A percentile compares a stretch with the other conserved stretches of the same genome.
phyloP scores from a whole-genome alignment of 306 rosid genomes.

The Argentina anserina region DNA sequence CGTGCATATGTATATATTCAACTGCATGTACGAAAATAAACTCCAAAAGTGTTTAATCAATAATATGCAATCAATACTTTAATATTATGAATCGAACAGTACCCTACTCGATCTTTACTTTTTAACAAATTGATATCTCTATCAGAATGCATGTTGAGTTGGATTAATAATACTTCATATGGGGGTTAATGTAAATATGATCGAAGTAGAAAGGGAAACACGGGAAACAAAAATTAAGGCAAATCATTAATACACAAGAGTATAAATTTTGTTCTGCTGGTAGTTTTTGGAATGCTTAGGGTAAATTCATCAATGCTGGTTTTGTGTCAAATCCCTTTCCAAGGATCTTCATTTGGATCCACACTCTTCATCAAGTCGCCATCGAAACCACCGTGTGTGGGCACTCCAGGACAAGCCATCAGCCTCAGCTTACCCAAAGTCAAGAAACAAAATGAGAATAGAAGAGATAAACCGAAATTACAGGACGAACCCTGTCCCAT shows the following conservation, averaged over 20 bases:
- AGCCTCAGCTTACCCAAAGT: conserved; percentile 30
- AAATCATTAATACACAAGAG: neutral
- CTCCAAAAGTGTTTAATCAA: neutral
- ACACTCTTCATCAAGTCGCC: conserved; percentile 49
- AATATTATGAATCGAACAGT: neutral
- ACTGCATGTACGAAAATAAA: neutral
- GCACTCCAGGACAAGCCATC: conserved; percentile 56
- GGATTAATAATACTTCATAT: too few relatives aligned
- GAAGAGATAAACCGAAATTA: conserved; percentile 30
- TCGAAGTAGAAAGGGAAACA: too few relatives aligned
- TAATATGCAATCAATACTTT: neutral
- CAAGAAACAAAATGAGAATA: conserved; percentile 43
- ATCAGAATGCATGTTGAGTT: too few relatives aligned
- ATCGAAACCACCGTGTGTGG: conserved; percentile 50
- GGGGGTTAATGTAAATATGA: too few relatives aligned
- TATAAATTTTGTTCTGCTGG: neutral
- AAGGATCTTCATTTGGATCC: conserved; percentile 55
- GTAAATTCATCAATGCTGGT: neutral
- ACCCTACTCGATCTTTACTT: neutral
- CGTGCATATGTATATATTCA: neutral
- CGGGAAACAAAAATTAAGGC: neutral
- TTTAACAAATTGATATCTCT: neutral
- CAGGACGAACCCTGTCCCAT: conserved; percentile 26
- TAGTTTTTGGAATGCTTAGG: neutral
- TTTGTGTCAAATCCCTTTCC: conserved; percentile 68